These are phyloP conservation scores for Aureobasidium sp. DNA, from an alignment of 2,329 filamentous ascomycete genomes.

Conservation along the genomic window DNA sequence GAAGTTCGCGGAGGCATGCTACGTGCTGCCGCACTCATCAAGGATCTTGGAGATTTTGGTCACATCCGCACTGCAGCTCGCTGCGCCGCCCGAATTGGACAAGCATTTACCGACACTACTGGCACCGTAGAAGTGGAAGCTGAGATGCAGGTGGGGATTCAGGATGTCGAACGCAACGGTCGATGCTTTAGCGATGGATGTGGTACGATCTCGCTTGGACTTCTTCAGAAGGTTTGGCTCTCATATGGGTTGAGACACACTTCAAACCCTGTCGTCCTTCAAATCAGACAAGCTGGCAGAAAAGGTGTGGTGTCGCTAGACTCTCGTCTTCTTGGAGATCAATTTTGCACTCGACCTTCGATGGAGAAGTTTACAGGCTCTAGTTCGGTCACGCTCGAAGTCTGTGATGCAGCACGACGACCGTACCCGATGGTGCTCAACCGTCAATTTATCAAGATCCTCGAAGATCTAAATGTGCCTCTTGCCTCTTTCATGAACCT, in stretches of 20 bases:
- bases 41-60: conserved; percentile 44
- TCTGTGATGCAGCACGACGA: conserved; percentile 62
- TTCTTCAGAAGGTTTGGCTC: conserved; percentile 56
- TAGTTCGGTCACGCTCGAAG: conserved; percentile 53
- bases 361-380: conserved; percentile 71
- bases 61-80: conserved; percentile 49
- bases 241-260: conserved; percentile 42
- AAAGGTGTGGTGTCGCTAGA: conserved; percentile 78
- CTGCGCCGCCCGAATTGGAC: conserved; percentile 53
- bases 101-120: conserved; percentile 69
- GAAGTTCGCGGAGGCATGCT: conserved; percentile 26
- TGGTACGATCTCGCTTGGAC: conserved; percentile 59
- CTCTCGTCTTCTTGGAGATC: conserved; percentile 48
- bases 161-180: conserved; percentile 42
- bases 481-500: conserved; percentile 55
- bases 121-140: conserved; percentile 49
- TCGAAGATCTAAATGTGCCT: conserved; percentile 67
- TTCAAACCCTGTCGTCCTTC: conserved; percentile 57
- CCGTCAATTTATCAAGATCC: conserved; percentile 74
- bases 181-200: conserved; percentile 73
- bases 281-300: conserved; percentile 65
- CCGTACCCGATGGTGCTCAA: conserved; percentile 68
- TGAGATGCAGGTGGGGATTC: conserved; percentile 24
- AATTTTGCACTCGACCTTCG: conserved; percentile 59
- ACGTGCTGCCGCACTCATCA: conserved; percentile 36